These are phyloP conservation scores for Trichoderma guizhouense DNA, from an alignment of 2,329 filamentous ascomycete genomes.

Conservation along the genomic window DNA sequence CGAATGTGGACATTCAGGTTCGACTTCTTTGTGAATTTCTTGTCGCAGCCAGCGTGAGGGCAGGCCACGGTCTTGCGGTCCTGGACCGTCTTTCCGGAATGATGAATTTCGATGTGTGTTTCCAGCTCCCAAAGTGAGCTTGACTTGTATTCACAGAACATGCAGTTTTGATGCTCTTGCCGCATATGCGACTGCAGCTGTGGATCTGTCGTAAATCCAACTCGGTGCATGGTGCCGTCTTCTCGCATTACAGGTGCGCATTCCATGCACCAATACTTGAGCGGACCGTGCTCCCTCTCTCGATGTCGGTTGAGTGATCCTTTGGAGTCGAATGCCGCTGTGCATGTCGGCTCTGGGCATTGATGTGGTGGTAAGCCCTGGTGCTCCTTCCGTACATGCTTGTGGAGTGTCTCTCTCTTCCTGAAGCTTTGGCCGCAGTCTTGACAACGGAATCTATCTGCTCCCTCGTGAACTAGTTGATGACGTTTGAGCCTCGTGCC, in stretches of 20 bases:
- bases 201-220: slow-evolving; percentile 68
- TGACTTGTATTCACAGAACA: slow-evolving; percentile 69
- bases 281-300: slow-evolving; percentile 64
- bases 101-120: slow-evolving; percentile 73
- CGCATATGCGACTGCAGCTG: slow-evolving; percentile 72
- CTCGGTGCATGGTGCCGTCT: slow-evolving; percentile 39
- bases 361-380: slow-evolving; percentile 66
- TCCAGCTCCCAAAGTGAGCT: slow-evolving; percentile 65
- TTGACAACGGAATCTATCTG: slow-evolving; percentile 71
- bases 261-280: slow-evolving; percentile 72
- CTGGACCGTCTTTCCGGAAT: slow-evolving; percentile 60
- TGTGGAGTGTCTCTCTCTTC: slow-evolving; percentile 81
- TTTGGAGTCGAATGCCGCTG: slow-evolving; percentile 68
- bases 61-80: slow-evolving; percentile 67
- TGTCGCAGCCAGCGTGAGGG: slow-evolving; percentile 63
- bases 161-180: slow-evolving; percentile 70
- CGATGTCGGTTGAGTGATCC: slow-evolving; percentile 69
- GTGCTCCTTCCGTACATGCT: slow-evolving; percentile 76
- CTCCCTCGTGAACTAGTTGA: slow-evolving; percentile 68
- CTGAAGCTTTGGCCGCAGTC: slow-evolving; percentile 77
- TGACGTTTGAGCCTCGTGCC: slow-evolving; percentile 75
- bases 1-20: slow-evolving; percentile 80
- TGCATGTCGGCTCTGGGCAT: slow-evolving; percentile 62
- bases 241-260: slow-evolving; percentile 50
- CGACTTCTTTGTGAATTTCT: slow-evolving; percentile 76